A percentile compares a stretch with the other conserved stretches of the same genome.
Conservation (phyloP, 805 yeast genomes). For the Sugiyamaella smithiae region DNA sequence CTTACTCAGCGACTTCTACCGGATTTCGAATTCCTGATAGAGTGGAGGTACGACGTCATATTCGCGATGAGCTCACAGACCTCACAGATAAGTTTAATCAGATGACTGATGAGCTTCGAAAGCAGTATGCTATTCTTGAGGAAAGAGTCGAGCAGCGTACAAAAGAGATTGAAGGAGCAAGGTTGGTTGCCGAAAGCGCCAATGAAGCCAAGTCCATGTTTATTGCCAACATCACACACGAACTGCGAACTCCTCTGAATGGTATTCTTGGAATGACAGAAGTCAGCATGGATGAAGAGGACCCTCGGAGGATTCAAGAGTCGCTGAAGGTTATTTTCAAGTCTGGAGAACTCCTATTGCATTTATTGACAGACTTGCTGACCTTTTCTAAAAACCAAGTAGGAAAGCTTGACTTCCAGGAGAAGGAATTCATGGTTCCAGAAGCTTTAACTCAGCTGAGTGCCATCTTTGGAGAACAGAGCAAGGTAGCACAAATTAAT, state of each 20-base stretch:
- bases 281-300: slow-evolving; percentile 84
- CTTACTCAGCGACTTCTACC: slow-evolving; percentile 6
- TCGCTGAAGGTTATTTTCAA: slow-evolving; percentile 80
- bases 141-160: slow-evolving; percentile 86
- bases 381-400: slow-evolving; percentile 91
- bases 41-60: slow-evolving; percentile 20
- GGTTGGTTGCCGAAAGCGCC: slow-evolving; percentile 87
- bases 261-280: slow-evolving; percentile 97
- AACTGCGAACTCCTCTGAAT: slow-evolving; percentile 89
- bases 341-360: slow-evolving; percentile 86
- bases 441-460: slow-evolving; percentile 84
- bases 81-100: slow-evolving; percentile 83
- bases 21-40: slow-evolving; percentile 27
- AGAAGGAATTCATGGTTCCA: slow-evolving; percentile 69
- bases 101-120: slow-evolving; percentile 83
- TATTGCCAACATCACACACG: slow-evolving; percentile 90
- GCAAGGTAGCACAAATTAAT: slow-evolving; percentile 63
- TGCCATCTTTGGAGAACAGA: slow-evolving; percentile 66
- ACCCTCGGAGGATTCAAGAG: slow-evolving; percentile 62
- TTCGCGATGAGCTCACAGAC: slow-evolving; percentile 78
- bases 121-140: slow-evolving; percentile 79
- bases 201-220: slow-evolving; percentile 95
- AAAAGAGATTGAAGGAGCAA: slow-evolving; percentile 81
- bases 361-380: slow-evolving; percentile 83
- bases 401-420: slow-evolving; percentile 78